Conservation (phyloP, 768 basidiomycete species). For the Boletales sp. region DNA sequence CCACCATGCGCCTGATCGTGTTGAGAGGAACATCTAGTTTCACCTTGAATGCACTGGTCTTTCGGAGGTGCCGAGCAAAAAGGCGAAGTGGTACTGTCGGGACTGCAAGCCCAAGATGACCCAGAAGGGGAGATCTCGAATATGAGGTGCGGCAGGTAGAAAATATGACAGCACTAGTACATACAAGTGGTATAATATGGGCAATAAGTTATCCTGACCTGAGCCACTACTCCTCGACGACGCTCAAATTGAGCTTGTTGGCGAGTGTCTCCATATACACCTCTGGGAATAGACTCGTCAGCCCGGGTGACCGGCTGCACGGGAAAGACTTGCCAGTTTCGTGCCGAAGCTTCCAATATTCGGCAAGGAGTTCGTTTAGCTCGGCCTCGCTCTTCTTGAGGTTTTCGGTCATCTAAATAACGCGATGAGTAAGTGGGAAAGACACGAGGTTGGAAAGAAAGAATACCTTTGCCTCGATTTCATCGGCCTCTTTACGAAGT, state of each 20-base stretch:
- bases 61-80: conserved; percentile 50
- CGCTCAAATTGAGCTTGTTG: conserved; percentile 69
- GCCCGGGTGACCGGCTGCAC: neutral
- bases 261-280: conserved; percentile 86
- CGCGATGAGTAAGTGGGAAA: neutral
- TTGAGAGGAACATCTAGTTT: conserved; percentile 44
- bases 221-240: conserved; percentile 23
- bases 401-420: conserved; percentile 69
- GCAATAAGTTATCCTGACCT: conserved; percentile 12
- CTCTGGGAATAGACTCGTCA: conserved; percentile 40
- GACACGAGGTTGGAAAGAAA: neutral
- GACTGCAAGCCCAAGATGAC: conserved; percentile 48
- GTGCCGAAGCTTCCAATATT: conserved; percentile 80
- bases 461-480: conserved; percentile 60
- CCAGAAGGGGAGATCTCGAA: conserved; percentile 32
- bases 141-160: conserved; percentile 4
- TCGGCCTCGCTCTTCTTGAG: conserved; percentile 71
- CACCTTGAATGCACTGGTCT: conserved; percentile 68
- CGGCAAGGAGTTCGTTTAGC: conserved; percentile 74
- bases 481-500: conserved; percentile 64
- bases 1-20: neutral
- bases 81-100: conserved; percentile 67
- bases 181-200: conserved; percentile 10
- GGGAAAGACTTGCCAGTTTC: conserved; percentile 53
- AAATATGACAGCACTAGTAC: conserved; percentile 1